Evolutionary conservation across 306 rosid species (phyloP).

Genomic region (Betula pendula): DNA sequence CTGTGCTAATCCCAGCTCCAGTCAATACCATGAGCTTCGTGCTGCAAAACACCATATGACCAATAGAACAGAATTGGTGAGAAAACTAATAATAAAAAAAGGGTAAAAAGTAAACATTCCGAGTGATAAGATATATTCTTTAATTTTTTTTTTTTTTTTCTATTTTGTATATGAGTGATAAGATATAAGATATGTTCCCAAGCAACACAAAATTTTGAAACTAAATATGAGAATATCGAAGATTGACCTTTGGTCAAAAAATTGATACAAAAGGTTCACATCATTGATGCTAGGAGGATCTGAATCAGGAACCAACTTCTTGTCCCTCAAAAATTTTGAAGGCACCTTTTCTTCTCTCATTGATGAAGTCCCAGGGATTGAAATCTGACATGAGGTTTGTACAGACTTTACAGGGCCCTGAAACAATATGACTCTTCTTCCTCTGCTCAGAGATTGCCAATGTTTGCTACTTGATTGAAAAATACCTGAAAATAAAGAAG

Average conservation of each 20-base stretch:
- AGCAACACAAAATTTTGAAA: background rate
- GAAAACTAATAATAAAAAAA: conserved; percentile 10
- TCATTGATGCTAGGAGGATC: conserved; percentile 83
- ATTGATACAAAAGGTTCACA: conserved; percentile 58
- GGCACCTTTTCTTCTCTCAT: conserved; percentile 33
- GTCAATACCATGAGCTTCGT: conserved; percentile 70
- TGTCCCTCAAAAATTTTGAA: conserved; percentile 46
- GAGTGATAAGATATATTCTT: background rate
- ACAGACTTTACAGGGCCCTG: conserved; percentile 41
- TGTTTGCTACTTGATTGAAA: conserved; percentile 30
- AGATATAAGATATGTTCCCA: conserved; percentile 2
- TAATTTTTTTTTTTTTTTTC: no score
- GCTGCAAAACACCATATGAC: conserved; percentile 43
- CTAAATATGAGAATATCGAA: background rate
- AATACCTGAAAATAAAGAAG: conserved; percentile 34
- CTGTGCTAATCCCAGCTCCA: conserved; percentile 97
- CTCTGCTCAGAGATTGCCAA: conserved; percentile 37
- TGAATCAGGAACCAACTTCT: conserved; percentile 70
- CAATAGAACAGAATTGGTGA: conserved; percentile 19
- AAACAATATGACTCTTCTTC: conserved; percentile 40
- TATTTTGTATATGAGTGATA: no score
- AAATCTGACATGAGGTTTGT: conserved; percentile 53
- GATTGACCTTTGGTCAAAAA: conserved; percentile 67
- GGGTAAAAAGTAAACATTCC: background rate
- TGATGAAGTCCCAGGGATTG: conserved; percentile 47